A percentile compares a stretch with the other conserved stretches of the same genome.
Evolutionary conservation across 352 stramenopile genomes (phyloP).

Genomic region (Phytophthora megakarya): DNA sequence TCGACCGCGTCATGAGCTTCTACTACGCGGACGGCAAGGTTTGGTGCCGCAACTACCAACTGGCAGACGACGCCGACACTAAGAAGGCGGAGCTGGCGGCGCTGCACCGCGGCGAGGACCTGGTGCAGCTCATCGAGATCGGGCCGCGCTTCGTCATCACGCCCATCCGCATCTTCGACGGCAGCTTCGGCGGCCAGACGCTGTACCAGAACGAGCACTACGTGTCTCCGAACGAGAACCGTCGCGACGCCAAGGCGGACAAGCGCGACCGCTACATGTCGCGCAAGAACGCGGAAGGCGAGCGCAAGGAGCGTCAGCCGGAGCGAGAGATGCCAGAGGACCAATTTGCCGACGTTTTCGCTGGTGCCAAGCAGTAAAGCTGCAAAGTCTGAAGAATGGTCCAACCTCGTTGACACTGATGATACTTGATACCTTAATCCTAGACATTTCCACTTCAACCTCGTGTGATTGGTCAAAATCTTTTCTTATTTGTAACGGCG

Average conservation of each 20-base stretch:
- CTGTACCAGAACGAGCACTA: slow-evolving; percentile 98
- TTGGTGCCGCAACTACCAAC: slow-evolving; percentile 99
- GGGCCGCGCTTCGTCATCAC: slow-evolving; percentile 98
- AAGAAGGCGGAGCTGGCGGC: slow-evolving; percentile 92
- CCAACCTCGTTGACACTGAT: not conserved
- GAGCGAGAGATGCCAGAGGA: slow-evolving; percentile 76
- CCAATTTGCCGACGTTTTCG: slow-evolving; percentile 88
- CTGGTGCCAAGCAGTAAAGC: slow-evolving; percentile 49
- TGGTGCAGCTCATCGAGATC: slow-evolving; percentile 98
- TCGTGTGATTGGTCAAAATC: slow-evolving; percentile 20
- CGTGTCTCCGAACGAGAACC: slow-evolving; percentile 95
- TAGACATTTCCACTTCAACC: slow-evolving; percentile 10
- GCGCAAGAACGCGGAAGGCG: slow-evolving; percentile 88
- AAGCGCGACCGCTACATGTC: slow-evolving; percentile 94
- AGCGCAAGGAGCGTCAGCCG: slow-evolving; percentile 73
- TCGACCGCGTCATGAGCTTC: slow-evolving; percentile 99
- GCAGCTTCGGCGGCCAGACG: slow-evolving; percentile 98
- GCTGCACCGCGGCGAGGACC: slow-evolving; percentile 84
- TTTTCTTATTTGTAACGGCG: too few relatives aligned
- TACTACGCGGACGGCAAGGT: slow-evolving; percentile 94
- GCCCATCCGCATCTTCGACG: slow-evolving; percentile 98
- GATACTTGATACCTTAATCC: slow-evolving; percentile 26
- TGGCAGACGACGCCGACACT: slow-evolving; percentile 86
- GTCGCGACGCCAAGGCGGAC: slow-evolving; percentile 89
- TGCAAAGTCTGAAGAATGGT: not conserved